phyloP scores from a whole-genome alignment of 2,329 filamentous ascomycete species.

The Didymella segeticola region DNA sequence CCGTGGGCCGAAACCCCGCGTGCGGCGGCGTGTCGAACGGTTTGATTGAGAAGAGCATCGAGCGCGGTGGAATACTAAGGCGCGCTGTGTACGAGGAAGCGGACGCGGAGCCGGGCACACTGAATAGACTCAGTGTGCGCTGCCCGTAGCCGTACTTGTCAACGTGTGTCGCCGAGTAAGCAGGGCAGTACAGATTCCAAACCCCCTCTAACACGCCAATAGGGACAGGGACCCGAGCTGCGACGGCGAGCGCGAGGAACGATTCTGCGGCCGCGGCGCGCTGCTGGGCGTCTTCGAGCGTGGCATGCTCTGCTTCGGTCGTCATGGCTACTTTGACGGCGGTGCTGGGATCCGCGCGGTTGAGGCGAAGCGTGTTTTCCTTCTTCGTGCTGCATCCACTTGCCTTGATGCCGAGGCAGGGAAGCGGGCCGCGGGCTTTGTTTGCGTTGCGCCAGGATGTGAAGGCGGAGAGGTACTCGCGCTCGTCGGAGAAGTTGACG shows the following conservation, averaged over 20 bases:
- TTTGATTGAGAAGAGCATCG: slow-evolving; percentile 26
- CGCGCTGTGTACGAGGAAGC: slow-evolving; percentile 31
- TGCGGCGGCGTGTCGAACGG: slow-evolving; percentile 35
- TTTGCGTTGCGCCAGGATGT: slow-evolving; percentile 18
- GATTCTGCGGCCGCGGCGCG: slow-evolving; percentile 18
- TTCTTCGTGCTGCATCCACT: slow-evolving; percentile 39
- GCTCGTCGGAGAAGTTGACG: slow-evolving; percentile 40
- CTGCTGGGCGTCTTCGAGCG: slow-evolving; percentile 6
- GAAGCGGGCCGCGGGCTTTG: slow-evolving; percentile 13
- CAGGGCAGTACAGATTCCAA: slow-evolving; percentile 39
- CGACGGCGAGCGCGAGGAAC: slow-evolving; percentile 27
- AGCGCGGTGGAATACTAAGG: slow-evolving; percentile 37
- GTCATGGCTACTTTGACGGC: slow-evolving; percentile 5
- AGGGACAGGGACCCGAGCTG: slow-evolving; percentile 34
- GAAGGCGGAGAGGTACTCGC: slow-evolving; percentile 22
- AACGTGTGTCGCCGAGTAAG: slow-evolving; percentile 31
- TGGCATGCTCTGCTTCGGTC: slow-evolving; percentile 1
- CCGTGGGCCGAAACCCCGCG: slow-evolving; percentile 32
- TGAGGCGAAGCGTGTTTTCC: slow-evolving; percentile 30
- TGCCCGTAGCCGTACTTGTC: slow-evolving; percentile 39
- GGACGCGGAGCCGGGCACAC: slow-evolving; percentile 23
- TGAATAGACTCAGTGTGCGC: slow-evolving; percentile 32
- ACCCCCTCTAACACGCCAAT: slow-evolving; percentile 31
- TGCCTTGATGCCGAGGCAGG: slow-evolving; percentile 33
- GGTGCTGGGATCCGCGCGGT: slow-evolving; percentile 14